Evolutionary conservation across 768 basidiomycete genomes (phyloP), one percentile per base, ranked within the genome.

Genomic region (Exsudoporus frostii): DNA sequence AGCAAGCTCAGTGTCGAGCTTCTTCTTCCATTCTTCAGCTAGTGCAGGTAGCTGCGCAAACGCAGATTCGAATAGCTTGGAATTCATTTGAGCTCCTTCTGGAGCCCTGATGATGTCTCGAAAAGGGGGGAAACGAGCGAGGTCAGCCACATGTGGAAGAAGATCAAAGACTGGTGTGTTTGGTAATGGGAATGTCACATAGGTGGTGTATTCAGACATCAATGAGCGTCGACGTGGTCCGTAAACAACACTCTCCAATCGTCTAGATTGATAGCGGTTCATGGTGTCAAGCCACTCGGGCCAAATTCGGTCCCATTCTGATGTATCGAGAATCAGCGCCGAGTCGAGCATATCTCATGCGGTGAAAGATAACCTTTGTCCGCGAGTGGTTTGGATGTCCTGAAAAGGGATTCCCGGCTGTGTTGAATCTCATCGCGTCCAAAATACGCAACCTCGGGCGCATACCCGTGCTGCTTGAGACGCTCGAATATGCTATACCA

Each of bases 271-370:
- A 15, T 30, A 41, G 8, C 10, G 1, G 15, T 47, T 19, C 61
- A 61, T 53, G 2, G 15, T 41, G 7, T 36, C 14, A 1, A n/a
- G 1, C 36, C 37, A 51, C 36, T 25, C 5, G 10, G 55, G 58
- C 51, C 47, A 50, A n/a, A 48, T 25, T 7, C n/a, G 39, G 8
- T 56, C 29, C 60, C 59, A 61, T 47, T 56, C 60, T 61, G 25
- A 13, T 1, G 11, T 9, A 10, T 11, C 17, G 7, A 39, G 2
- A 15, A 24, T 54, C 13, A n/a, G 10, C 7, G 10, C 19, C 4
- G 3, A 34, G 19, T 32, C 15, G n/a, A 43, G n/a, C 0, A n/a
- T 17, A 25, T 17, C 22, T 51, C 32, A 27, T 33, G 25, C 14
- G 5, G 34, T 8, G 19, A 19, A 34, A 34, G 5, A 30, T n/a